phyloP scores from a whole-genome alignment of 108 stramenopile genomes.

The Nitzschia sp. region DNA sequence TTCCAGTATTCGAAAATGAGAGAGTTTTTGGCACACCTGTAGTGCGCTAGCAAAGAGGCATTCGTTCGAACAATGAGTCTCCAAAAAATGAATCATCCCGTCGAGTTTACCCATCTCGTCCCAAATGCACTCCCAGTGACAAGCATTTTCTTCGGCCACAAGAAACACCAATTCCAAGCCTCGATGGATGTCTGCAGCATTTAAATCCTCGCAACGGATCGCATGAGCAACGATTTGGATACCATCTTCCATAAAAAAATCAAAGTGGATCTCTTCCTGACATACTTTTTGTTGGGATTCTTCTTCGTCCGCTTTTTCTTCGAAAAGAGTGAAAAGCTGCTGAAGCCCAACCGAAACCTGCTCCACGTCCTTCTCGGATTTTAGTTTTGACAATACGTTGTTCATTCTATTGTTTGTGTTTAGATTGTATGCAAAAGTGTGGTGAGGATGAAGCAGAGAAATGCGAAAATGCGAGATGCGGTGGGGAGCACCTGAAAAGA shows the following conservation, averaged over 20 bases:
- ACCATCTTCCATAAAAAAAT: constrained; percentile 17
- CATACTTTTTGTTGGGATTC: not conserved
- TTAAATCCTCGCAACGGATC: not conserved
- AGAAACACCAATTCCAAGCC: not conserved
- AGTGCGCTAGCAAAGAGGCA: not conserved
- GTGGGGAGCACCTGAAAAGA: not conserved
- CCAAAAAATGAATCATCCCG: not conserved
- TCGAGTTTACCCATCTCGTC: constrained; percentile 1
- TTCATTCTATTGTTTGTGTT: too few relatives aligned
- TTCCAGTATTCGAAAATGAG: not conserved
- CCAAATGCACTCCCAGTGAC: constrained; percentile 15
- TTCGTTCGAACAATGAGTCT: not conserved
- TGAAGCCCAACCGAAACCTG: too few relatives aligned
- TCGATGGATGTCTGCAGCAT: not conserved
- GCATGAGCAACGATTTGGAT: not conserved
- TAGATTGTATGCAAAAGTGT: too few relatives aligned
- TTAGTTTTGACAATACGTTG: too few relatives aligned
- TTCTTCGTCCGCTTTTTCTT: too few relatives aligned
- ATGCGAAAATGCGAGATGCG: too few relatives aligned
- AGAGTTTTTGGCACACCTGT: not conserved
- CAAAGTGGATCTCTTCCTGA: constrained; percentile 1
- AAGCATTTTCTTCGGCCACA: constrained; percentile 7
- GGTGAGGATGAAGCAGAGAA: too few relatives aligned
- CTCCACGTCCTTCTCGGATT: too few relatives aligned
- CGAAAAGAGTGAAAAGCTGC: too few relatives aligned